A percentile compares a stretch with the other conserved stretches of the same genome.
These are phyloP conservation scores for Quercus phellos DNA, from an alignment of 331 rosid species.

Conservation along the genomic window DNA sequence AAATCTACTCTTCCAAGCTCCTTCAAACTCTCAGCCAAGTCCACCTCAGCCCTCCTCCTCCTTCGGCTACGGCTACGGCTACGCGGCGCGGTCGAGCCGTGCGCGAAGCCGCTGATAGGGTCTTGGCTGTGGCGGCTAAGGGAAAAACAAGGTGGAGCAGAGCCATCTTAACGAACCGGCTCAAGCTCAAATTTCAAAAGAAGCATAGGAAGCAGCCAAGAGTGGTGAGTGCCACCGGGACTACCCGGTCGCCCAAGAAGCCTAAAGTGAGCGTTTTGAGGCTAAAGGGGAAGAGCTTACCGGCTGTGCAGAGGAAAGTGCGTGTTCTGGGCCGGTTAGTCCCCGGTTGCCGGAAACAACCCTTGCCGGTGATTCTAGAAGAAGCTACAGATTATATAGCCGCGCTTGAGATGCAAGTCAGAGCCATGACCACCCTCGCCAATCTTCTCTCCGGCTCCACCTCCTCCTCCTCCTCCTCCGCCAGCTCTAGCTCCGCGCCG, in stretches of 20 bases:
- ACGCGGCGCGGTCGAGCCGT: constrained; percentile 47
- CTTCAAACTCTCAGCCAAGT: constrained; percentile 58
- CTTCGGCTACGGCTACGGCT: constrained; percentile 8
- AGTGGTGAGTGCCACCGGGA: constrained; percentile 9
- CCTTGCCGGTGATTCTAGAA: constrained; percentile 77
- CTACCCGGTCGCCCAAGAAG: constrained; percentile 41
- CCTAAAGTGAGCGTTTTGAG: constrained; percentile 63
- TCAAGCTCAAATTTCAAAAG: constrained; percentile 61
- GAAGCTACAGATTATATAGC: constrained; percentile 83
- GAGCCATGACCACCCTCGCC: constrained; percentile 72
- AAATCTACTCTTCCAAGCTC: constrained; percentile 72
- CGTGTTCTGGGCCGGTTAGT: constrained; percentile 74
- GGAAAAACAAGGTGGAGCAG: constrained; percentile 92
- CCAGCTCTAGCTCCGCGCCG: constrained; percentile 38
- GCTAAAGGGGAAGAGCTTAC: constrained; percentile 62
- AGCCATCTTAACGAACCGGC: constrained; percentile 63
- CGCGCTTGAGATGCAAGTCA: constrained; percentile 95
- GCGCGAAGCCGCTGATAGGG: constrained; percentile 76
- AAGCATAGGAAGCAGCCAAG: constrained; percentile 43
- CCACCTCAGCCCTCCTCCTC: constrained; percentile 26
- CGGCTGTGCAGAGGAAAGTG: constrained; percentile 72
- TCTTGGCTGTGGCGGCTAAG: constrained; percentile 64
- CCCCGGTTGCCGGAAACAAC: constrained; percentile 89
- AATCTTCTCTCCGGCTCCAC: constrained; percentile 49
- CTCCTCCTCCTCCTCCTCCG: constrained; percentile 40